A percentile compares a stretch with the other conserved stretches of the same genome.
These are phyloP conservation scores for Arthroderma sp. DNA, from an alignment of 2,329 filamentous ascomycete species.

Conservation along the genomic window DNA sequence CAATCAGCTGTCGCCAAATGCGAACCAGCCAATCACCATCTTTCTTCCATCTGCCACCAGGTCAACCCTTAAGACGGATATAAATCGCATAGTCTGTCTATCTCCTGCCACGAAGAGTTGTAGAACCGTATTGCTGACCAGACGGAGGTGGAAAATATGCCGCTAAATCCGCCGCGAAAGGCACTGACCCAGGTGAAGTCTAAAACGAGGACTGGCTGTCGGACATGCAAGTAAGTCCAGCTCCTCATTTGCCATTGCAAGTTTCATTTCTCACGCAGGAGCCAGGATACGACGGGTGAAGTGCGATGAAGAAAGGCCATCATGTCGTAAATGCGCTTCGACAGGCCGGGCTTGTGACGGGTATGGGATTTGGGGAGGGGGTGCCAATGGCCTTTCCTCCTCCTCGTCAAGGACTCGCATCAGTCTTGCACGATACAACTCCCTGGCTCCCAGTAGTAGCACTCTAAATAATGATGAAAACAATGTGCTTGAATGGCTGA, in stretches of 20 bases:
- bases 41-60: too few species aligned
- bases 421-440: not conserved
- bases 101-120: too few species aligned
- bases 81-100: too few species aligned
- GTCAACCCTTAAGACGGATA: too few species aligned
- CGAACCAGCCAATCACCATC: too few species aligned
- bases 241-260: not conserved
- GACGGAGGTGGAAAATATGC: too few species aligned
- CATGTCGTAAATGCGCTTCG: slow-evolving; percentile 19
- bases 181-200: too few species aligned
- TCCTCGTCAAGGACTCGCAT: slow-evolving; percentile 1
- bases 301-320: slow-evolving; percentile 23
- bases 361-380: slow-evolving; percentile 31
- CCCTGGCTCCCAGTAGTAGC: not conserved
- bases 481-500: slow-evolving; percentile 19
- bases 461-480: not conserved
- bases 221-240: slow-evolving; percentile 20
- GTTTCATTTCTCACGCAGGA: too few species aligned
- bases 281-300: slow-evolving; percentile 14
- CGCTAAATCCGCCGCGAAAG: too few species aligned
- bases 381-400: slow-evolving; percentile 15
- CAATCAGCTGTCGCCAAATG: too few species aligned
- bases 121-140: too few species aligned
- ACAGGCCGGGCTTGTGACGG: slow-evolving; percentile 26
- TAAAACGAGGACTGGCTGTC: slow-evolving; percentile 17